A percentile compares a stretch with the other conserved stretches of the same genome.
Evolutionary conservation across 2,329 filamentous ascomycete species (phyloP).

Genomic region (Cordyceps militaris): DNA sequence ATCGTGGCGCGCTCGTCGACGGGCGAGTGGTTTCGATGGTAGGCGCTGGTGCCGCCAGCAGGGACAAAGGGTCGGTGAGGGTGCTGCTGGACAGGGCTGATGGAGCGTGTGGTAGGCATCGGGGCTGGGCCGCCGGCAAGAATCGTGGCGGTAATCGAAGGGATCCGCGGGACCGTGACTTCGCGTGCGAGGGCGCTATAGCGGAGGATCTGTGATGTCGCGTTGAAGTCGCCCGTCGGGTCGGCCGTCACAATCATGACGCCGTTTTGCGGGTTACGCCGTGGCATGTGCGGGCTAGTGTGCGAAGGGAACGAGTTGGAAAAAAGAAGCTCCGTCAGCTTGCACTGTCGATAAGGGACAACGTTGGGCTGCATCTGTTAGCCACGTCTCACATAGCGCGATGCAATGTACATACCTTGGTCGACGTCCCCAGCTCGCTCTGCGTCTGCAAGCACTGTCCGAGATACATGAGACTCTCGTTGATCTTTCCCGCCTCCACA

Average conservation of each 20-base stretch:
- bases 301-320: slow-evolving; percentile 77
- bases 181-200: slow-evolving; percentile 91
- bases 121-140: slow-evolving; percentile 29
- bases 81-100: slow-evolving; percentile 29
- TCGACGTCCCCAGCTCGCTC: slow-evolving; percentile 65
- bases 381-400: not conserved
- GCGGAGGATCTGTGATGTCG: slow-evolving; percentile 89
- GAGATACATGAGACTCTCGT: slow-evolving; percentile 96
- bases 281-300: slow-evolving; percentile 29
- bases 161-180: slow-evolving; percentile 83
- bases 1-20: slow-evolving; percentile 61
- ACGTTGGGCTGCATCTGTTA: slow-evolving; percentile 51
- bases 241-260: slow-evolving; percentile 97
- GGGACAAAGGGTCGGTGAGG: slow-evolving; percentile 33
- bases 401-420: slow-evolving; percentile 51
- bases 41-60: slow-evolving; percentile 23
- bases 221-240: slow-evolving; percentile 88
- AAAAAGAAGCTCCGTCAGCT: slow-evolving; percentile 76
- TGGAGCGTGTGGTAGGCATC: slow-evolving; percentile 17
- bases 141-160: slow-evolving; percentile 72
- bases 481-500: slow-evolving; percentile 95
- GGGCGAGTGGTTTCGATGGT: slow-evolving; percentile 33
- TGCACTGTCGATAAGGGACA: slow-evolving; percentile 76
- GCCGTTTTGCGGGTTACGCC: slow-evolving; percentile 71
- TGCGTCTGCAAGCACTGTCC: slow-evolving; percentile 97